A percentile compares a stretch with the other conserved stretches of the same genome.
Conservation (phyloP, 2,329 filamentous ascomycete species). For the Penicillium sclerotigenum region DNA sequence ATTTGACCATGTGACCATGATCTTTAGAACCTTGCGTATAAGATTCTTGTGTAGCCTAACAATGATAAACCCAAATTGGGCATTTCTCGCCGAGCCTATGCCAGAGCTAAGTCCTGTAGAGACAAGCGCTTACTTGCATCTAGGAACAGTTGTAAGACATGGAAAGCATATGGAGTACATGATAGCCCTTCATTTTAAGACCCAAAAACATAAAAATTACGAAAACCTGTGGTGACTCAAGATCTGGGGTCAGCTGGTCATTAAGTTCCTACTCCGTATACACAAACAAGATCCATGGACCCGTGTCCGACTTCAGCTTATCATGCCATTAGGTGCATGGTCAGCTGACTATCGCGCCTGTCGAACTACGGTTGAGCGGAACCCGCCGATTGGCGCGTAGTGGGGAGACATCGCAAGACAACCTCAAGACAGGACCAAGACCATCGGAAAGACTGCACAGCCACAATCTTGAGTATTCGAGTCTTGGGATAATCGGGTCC, state of each 20-base stretch:
- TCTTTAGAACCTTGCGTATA: neutral
- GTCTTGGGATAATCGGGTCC: neutral
- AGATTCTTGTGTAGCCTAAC: neutral
- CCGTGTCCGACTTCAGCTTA: constrained; percentile 3
- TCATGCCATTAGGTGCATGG: constrained; percentile 5
- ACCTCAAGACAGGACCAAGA: neutral
- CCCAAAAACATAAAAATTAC: neutral
- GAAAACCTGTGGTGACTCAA: neutral
- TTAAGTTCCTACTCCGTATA: neutral
- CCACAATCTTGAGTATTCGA: neutral
- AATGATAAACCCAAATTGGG: neutral
- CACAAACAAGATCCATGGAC: constrained; percentile 3
- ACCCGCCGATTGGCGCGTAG: constrained; percentile 6
- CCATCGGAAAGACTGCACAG: constrained; percentile 4
- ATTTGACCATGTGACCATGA: constrained; percentile 5
- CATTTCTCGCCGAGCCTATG: constrained; percentile 2
- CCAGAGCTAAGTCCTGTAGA: neutral
- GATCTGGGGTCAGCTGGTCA: constrained; percentile 8
- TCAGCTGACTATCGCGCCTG: constrained; percentile 10
- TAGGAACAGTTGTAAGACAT: neutral
- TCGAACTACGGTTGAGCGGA: constrained; percentile 7
- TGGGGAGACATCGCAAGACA: constrained; percentile 3
- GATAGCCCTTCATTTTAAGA: neutral
- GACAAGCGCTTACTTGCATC: constrained; percentile 7
- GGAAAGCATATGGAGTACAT: neutral